Evolutionary conservation across 768 basidiomycete genomes (phyloP).

Genomic region (Rhodotorula babjevae): DNA sequence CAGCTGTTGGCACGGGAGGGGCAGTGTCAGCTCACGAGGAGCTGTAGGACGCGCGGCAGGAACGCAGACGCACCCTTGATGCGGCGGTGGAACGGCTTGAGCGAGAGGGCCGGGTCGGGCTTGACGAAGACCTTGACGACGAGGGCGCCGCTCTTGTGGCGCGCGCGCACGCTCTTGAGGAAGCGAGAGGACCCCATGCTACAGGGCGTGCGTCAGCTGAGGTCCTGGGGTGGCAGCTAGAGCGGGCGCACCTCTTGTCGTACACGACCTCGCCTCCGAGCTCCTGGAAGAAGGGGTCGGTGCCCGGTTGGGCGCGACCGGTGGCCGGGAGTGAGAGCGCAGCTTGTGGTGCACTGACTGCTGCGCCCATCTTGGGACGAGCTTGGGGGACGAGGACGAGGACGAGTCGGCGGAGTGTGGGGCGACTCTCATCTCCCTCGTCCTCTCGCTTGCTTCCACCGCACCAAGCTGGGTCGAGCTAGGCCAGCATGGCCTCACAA

Average conservation of each 20-base stretch:
- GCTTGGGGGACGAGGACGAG: background rate
- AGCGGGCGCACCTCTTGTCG: conserved; percentile 69
- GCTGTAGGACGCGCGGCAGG: background rate
- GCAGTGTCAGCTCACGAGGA: background rate
- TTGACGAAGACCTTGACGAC: conserved; percentile 95
- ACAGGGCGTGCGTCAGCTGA: background rate
- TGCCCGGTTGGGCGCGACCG: background rate
- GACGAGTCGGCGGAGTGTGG: background rate
- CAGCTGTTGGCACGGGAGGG: conserved; percentile 54
- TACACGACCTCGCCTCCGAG: conserved; percentile 80
- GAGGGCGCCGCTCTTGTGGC: conserved; percentile 70
- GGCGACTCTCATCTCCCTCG: background rate
- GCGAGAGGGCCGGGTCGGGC: conserved; percentile 75
- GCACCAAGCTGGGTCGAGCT: background rate
- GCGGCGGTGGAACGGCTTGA: conserved; percentile 67
- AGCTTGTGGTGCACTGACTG: conserved; percentile 6
- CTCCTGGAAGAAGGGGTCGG: conserved; percentile 57
- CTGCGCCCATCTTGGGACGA: conserved; percentile 9
- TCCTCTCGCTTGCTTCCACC: background rate
- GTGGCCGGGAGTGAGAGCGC: background rate
- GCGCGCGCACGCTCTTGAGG: conserved; percentile 80
- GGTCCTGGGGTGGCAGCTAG: too few species aligned
- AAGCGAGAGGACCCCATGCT: conserved; percentile 70
- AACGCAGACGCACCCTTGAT: conserved; percentile 58
- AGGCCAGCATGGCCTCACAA: background rate